Evolutionary conservation across 164 flowering plant species (phyloP).

Genomic region (Stephania cephalantha): DNA sequence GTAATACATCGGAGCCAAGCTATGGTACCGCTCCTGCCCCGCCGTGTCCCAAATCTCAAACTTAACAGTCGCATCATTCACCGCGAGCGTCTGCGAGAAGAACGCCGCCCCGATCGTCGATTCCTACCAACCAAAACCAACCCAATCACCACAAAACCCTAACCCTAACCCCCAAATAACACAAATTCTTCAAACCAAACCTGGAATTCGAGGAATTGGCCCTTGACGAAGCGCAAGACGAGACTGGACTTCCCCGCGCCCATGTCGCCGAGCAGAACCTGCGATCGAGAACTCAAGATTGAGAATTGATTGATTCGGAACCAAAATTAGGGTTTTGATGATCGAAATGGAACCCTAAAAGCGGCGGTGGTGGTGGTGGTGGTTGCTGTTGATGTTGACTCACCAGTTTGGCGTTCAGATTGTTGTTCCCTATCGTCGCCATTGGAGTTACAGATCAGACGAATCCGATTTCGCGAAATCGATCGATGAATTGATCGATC

Average conservation of each 20-base stretch:
- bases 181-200: conserved; percentile 16
- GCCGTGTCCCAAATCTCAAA: conserved; percentile 85
- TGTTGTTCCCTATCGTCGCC: conserved; percentile 62
- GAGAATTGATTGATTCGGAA: neutral
- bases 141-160: conserved; percentile 2
- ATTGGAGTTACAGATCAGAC: conserved; percentile 20
- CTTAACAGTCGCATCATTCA: conserved; percentile 53
- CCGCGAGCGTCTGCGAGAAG: conserved; percentile 59
- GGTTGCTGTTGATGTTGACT: conserved; percentile 12
- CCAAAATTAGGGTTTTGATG: neutral
- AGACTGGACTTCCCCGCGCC: conserved; percentile 75
- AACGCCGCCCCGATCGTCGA: conserved; percentile 76
- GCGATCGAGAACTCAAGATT: neutral
- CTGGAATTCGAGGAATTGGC: conserved; percentile 70
- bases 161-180: conserved; percentile 6
- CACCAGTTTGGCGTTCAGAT: conserved; percentile 73
- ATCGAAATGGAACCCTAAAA: conserved; percentile 10
- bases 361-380: neutral
- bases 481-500: neutral
- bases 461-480: conserved; percentile 3
- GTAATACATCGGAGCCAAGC: conserved; percentile 77
- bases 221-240: conserved; percentile 65
- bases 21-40: conserved; percentile 74
- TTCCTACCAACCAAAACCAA: conserved; percentile 31
- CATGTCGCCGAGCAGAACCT: conserved; percentile 73